Evolutionary conservation across 2,329 filamentous ascomycete genomes (phyloP), one percentile per base, ranked within the genome.

Genomic region (Botrytis squamosa): DNA sequence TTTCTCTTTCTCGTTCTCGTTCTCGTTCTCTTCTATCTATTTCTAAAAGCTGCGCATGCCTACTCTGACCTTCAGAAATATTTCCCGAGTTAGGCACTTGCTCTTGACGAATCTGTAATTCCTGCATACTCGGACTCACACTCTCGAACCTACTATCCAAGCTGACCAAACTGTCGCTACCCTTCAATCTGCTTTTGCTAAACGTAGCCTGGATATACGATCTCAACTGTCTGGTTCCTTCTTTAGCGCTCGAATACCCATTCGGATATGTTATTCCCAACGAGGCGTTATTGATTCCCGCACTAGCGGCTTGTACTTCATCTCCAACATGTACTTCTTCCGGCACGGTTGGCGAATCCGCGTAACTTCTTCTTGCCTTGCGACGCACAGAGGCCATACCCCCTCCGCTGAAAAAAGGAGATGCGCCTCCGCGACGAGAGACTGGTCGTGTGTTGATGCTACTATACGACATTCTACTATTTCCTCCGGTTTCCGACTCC

Each of bases 121-220:
- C 71, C 38, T 73, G 68, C 70, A 77, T 75, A 25, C 75, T 69
- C 36, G 65, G 60, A n/a, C 52, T 57, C 52, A 77, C 77, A 4
- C 77, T 77, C 8, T 80, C 78, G 65, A 81, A 81, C 0, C 78
- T 76, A 70, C 79, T 79, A 63, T 79, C 78, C 46, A 68, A 75
- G 33, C 76, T 75, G 1, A 74, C 72, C 20, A 62, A 72, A 20
- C 76, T 77, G 40, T 71, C 68, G 57, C 78, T 79, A 6, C 67
- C 71, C 38, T 71, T 70, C 14, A 76, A 77, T 52, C 68, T 76
- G 0, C 62, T 74, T 25, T 77, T 71, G 5, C 70, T 62, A 8
- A 78, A 55, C 2, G 75, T 76, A 29, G 73, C 75, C 65, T 78
- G 74, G 4, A 80, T 76, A 70, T 75, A 79, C 25, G 72, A 75